Evolutionary conservation across 306 rosid species (phyloP).

Genomic region (Castanea crenata): DNA sequence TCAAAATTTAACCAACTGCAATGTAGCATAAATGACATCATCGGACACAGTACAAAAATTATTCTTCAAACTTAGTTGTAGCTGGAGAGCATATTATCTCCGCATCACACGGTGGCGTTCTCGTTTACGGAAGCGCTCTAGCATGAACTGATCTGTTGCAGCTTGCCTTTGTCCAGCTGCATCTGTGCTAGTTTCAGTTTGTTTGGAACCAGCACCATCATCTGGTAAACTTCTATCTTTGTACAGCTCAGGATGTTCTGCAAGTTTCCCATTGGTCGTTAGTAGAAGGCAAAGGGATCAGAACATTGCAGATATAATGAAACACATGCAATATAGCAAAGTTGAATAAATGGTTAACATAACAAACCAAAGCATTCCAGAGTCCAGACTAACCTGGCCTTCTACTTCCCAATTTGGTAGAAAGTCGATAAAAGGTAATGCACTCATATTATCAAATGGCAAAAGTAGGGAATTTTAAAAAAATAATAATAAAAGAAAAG

Average conservation of each 20-base stretch:
- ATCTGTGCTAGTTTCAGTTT: slow-evolving; percentile 52
- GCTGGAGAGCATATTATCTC: slow-evolving; percentile 36
- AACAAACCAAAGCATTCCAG: slow-evolving; percentile 1
- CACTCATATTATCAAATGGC: background rate
- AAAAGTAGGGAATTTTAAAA: background rate
- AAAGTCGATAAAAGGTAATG: background rate
- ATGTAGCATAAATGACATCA: background rate
- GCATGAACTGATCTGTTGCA: slow-evolving; percentile 91
- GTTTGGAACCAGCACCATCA: slow-evolving; percentile 56
- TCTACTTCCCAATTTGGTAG: background rate
- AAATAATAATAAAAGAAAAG: background rate
- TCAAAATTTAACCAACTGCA: background rate
- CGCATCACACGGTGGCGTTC: slow-evolving; percentile 93
- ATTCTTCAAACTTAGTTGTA: background rate
- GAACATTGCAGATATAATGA: background rate
- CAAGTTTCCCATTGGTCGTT: slow-evolving; percentile 23
- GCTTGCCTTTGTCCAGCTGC: slow-evolving; percentile 83
- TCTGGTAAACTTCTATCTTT: slow-evolving; percentile 67
- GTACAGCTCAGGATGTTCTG: slow-evolving; percentile 98
- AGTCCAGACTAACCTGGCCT: background rate
- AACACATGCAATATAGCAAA: background rate
- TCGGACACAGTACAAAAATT: background rate
- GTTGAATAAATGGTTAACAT: slow-evolving; percentile 12
- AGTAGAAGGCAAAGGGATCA: slow-evolving; percentile 13
- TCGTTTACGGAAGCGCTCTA: slow-evolving; percentile 92